These are phyloP conservation scores for Aspergillus vadensis DNA, from an alignment of 2,329 filamentous ascomycete genomes.

Conservation along the genomic window DNA sequence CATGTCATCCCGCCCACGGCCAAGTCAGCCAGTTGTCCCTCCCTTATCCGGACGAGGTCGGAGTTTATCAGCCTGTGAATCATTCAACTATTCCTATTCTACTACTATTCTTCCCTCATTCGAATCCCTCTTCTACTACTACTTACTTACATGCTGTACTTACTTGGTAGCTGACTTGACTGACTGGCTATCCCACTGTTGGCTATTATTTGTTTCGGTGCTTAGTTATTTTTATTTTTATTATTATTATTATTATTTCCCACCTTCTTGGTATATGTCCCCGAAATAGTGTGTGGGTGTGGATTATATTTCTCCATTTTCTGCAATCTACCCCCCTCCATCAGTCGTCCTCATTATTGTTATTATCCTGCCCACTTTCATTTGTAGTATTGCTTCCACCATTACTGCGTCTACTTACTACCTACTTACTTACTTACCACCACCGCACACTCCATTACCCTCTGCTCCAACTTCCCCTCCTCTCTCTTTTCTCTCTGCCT, in stretches of 20 bases:
- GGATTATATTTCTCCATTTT: slow-evolving; percentile 1
- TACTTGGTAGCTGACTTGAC: too few species aligned
- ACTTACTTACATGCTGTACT: too few species aligned
- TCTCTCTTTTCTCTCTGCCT: neutral
- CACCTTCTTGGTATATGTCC: neutral
- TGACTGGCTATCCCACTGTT: too few species aligned
- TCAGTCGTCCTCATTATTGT: slow-evolving; percentile 5
- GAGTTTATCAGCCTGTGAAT: slow-evolving; percentile 16
- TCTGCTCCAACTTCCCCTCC: slow-evolving; percentile 3
- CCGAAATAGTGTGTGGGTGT: neutral
- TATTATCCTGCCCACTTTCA: slow-evolving; percentile 10
- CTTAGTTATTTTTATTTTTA: slow-evolving; percentile 5
- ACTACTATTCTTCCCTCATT: neutral
- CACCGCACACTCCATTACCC: neutral
- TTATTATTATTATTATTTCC: slow-evolving; percentile 15
- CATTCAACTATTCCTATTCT: neutral
- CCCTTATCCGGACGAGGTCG: slow-evolving; percentile 14
- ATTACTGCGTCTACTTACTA: neutral
- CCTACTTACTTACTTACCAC: slow-evolving; percentile 4
- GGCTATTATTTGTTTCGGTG: slow-evolving; percentile 5
- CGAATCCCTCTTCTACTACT: neutral
- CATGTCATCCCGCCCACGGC: slow-evolving; percentile 20
- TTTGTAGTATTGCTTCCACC: neutral
- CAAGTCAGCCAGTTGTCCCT: slow-evolving; percentile 19
- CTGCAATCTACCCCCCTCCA: neutral